Conservation (phyloP, 768 basidiomycete genomes). For the Lentinula lateritia region DNA sequence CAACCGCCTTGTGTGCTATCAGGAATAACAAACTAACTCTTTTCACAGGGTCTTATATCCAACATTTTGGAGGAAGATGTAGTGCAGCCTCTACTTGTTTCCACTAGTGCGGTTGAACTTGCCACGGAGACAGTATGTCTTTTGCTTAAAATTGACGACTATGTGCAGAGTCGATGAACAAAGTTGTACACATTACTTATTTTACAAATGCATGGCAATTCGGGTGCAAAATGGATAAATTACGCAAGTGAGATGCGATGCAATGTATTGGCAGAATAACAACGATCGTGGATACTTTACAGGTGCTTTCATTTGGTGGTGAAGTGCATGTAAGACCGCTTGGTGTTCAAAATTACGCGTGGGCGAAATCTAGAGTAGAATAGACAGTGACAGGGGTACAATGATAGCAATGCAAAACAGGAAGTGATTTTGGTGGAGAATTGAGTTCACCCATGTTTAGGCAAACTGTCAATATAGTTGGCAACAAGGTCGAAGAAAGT, state of each 20-base stretch:
- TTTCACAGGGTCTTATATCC: constrained; percentile 80
- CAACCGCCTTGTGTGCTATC: neutral
- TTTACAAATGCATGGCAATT: too few species aligned
- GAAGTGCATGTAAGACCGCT: too few species aligned
- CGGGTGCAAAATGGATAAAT: neutral
- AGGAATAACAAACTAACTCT: neutral
- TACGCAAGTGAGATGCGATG: neutral
- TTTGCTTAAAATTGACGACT: constrained; percentile 93
- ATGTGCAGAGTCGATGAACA: constrained; percentile 68
- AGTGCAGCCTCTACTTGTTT: constrained; percentile 90
- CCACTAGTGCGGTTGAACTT: constrained; percentile 92
- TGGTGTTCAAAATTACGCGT: too few species aligned
- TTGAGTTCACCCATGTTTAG: constrained; percentile 11
- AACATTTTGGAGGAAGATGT: constrained; percentile 98
- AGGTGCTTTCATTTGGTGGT: too few species aligned
- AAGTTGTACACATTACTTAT: neutral
- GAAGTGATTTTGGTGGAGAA: neutral
- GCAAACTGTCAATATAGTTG: constrained; percentile 64
- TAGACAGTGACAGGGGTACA: neutral
- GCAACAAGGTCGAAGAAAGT: constrained; percentile 84
- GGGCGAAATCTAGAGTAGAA: neutral
- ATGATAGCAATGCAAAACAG: neutral
- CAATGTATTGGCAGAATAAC: neutral
- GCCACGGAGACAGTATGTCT: constrained; percentile 97
- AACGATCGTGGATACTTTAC: too few species aligned